Conservation (phyloP, 306 rosid genomes). For the Dryas octopetala region DNA sequence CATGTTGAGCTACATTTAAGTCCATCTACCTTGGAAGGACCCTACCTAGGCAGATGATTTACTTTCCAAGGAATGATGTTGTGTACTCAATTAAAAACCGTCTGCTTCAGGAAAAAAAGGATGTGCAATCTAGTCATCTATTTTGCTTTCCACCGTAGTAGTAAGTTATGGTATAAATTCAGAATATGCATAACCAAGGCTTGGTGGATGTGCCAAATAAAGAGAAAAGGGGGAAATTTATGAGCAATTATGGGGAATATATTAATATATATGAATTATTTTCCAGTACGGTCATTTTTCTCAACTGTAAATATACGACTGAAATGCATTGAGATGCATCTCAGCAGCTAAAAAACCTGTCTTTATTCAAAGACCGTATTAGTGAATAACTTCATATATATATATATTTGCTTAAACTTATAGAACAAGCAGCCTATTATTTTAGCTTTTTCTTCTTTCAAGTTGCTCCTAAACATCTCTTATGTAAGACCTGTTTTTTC, state of each 20-base stretch:
- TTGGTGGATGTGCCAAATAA: not conserved
- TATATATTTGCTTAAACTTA: not conserved
- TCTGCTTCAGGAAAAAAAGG: not conserved
- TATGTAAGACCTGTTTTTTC: not conserved
- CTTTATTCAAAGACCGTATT: not conserved
- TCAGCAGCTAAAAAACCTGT: not conserved
- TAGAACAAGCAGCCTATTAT: not conserved
- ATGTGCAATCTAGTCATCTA: not conserved
- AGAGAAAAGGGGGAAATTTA: not conserved
- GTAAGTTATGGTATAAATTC: not conserved
- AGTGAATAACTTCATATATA: not conserved
- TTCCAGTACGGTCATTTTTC: not conserved
- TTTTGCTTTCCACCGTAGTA: not conserved
- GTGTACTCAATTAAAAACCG: not conserved
- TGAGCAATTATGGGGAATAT: not conserved
- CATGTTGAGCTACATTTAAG: not conserved
- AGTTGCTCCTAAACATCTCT: not conserved
- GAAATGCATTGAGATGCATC: not conserved
- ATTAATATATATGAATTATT: not conserved
- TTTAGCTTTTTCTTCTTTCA: not conserved
- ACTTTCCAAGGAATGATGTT: not conserved
- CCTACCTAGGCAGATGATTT: not conserved
- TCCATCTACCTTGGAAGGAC: not conserved
- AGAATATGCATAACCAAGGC: not conserved
- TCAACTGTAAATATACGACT: not conserved